Percentiles rank a stretch among this genome's conserved stretches.
phyloP scores from a whole-genome alignment of 2,329 filamentous ascomycete species.

The Colletotrichum musicola region DNA sequence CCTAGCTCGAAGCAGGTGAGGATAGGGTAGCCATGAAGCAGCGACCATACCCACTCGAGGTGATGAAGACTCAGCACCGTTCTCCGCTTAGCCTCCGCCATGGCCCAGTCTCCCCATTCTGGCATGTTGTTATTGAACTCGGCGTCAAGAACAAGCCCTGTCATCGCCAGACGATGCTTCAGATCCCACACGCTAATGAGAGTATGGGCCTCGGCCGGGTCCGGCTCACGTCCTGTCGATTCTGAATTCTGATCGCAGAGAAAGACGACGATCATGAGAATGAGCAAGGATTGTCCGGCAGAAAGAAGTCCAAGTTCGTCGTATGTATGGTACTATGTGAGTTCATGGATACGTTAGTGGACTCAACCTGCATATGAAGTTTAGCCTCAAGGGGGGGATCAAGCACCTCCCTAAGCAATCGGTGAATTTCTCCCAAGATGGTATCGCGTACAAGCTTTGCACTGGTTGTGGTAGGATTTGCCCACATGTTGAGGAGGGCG shows the following conservation, averaged over 20 bases:
- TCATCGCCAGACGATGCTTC: conserved; percentile 31
- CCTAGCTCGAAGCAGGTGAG: conserved; percentile 41
- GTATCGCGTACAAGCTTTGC: conserved; percentile 19
- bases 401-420: conserved; percentile 27
- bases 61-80: conserved; percentile 40
- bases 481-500: conserved; percentile 36
- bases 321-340: conserved; percentile 22
- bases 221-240: not conserved
- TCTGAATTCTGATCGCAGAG: conserved; percentile 1
- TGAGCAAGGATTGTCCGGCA: conserved; percentile 31
- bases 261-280: conserved; percentile 31
- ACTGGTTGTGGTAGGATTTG: conserved; percentile 6
- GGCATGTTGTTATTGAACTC: conserved; percentile 29
- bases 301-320: conserved; percentile 22
- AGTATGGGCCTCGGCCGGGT: conserved; percentile 19
- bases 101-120: conserved; percentile 38
- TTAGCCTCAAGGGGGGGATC: not conserved
- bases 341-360: not conserved
- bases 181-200: conserved; percentile 39
- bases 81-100: conserved; percentile 39
- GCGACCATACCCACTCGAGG: conserved; percentile 41
- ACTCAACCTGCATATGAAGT: not conserved
- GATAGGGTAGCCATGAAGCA: conserved; percentile 37
- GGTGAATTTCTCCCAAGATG: conserved; percentile 26
- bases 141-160: conserved; percentile 35